Evolutionary conservation across 2,329 filamentous ascomycete genomes (phyloP), one percentile per base, ranked within the genome.

Genomic region (Ophiostoma fasciatum): DNA sequence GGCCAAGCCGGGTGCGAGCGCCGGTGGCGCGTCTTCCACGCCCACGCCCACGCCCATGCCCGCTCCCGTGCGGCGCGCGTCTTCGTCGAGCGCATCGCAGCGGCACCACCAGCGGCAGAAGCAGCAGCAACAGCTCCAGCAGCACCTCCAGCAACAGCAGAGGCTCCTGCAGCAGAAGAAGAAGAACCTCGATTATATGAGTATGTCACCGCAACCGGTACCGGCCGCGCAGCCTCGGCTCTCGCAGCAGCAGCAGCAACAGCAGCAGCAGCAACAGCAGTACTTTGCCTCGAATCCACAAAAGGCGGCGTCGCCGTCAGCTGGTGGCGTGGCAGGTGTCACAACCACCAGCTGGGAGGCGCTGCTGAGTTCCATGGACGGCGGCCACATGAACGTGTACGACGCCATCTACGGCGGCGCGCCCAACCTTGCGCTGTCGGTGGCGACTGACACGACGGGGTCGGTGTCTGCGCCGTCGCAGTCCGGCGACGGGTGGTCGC

Each of bases 321-420:
- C n/a, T n/a, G n/a, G n/a, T n/a, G n/a, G n/a, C n/a, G n/a, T n/a
- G n/a, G n/a, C n/a, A n/a, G 33, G 57, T 13, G 65, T 78, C 11
- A 74, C 74, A 1, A 60, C 75, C 8, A 64, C 74, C 0, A 82
- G 90, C 47, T 93, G 84, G 85, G 84, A 93, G 53, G 74, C 78
- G 2, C 65, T 93, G 1, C 66, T 93, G 2, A 77, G 79, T 4
- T 78, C 78, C 17, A 74, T 93, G 53, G 84, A 93, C 47, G 76
- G 76, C 25, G 82, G 82, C 1, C 70, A 78, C 45, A 73, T 77
- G 36, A 92, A 88, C 50, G 78, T 92, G n/a, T 90, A 83, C 54
- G 78, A 84, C 50, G 78, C 77, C 28, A 83, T 84, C 37, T 85
- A 85, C 46, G 81, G 80, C 26, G 79, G 79, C 0, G 66, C 23